Percentiles rank a stretch among this genome's conserved stretches.
These are phyloP conservation scores for Edaphochlamys debaryana DNA, from an alignment of 139 green algal species.

Conservation along the genomic window DNA sequence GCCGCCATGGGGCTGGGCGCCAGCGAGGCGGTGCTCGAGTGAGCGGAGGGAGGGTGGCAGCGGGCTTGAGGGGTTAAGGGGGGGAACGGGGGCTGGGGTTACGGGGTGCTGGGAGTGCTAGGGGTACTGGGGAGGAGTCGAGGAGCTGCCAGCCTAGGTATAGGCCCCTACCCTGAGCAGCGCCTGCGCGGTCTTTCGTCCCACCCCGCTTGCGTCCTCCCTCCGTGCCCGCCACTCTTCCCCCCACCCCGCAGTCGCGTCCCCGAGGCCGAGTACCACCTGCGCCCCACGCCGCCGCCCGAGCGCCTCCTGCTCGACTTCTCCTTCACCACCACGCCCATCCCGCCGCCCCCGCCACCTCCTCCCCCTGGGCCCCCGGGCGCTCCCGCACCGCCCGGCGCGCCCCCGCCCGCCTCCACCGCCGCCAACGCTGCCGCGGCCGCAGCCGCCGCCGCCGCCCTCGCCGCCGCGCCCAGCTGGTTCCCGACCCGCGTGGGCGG, in stretches of 20 bases:
- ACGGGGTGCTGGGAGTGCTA: background rate
- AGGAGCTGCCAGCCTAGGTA: too few species aligned
- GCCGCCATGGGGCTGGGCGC: conserved; percentile 18
- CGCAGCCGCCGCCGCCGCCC: background rate
- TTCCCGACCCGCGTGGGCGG: conserved; percentile 25
- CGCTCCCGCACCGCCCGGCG: background rate
- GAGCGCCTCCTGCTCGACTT: conserved; percentile 44
- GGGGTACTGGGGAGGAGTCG: too few species aligned
- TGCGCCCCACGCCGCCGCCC: background rate
- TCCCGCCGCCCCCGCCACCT: conserved; percentile 32
- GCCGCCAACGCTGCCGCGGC: background rate
- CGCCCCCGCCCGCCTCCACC: too few species aligned
- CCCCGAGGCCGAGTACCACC: background rate
- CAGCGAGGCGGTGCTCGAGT: conserved; percentile 7
- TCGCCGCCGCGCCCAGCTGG: background rate
- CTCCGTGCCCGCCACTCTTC: too few species aligned
- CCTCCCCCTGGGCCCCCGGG: conserved; percentile 5
- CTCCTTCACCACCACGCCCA: conserved; percentile 32
- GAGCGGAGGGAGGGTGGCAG: background rate
- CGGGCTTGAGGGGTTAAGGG: background rate
- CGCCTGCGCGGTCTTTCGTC: too few species aligned
- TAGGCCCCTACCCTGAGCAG: too few species aligned
- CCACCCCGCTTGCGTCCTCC: too few species aligned
- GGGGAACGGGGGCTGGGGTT: background rate
- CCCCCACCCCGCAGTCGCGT: background rate